Base-by-base conservation (phyloP, 1,139 yeast species). In the Pichia sp. region DNA sequence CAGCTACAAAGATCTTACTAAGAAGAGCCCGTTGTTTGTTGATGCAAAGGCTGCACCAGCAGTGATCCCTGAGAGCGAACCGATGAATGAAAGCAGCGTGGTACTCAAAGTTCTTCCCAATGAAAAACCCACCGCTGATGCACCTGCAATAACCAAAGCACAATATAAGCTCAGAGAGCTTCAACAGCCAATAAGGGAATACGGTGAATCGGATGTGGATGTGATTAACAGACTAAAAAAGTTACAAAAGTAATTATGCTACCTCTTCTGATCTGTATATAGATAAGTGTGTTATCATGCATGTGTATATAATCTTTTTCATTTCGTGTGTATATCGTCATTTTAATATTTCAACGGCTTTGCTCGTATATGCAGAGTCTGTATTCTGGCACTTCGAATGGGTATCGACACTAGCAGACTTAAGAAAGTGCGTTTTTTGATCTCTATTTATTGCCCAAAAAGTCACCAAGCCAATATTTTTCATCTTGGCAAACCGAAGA, bases 371-470 rank as follows among this genome's bases (percentile, higher is more conserved):
- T 46, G 54, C 63, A 15, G 58, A 56, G 50, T 66, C 63, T 1
- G 42, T 31, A 5, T 23, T 31, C 49, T 66, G 68, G n/a, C 63
- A 50, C n/a, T 47, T 47, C 15, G 62, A 58, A 47, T 55, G 54
- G 11, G 52, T 29, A 49, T 54, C 49, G 8, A 51, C 36, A 23
- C 49, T 23, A 6, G 50, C 54, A 34, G 53, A 47, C 16, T 61
- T 58, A 2, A 60, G 56, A 1, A 15, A 26, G 32, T 49, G 50
- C 15, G 42, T 29, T 26, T 38, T 56, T 50, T 67, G 69, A 47
- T 67, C 70, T 48, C 70, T 58, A 51, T 66, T 67, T 15, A 67
- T 52, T 4, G 70, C 67, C 70, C 70, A 67, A 46, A 60, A 67
- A 1, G 64, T 54, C 19, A 67, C 49, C 31, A 62, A 40, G 2